A percentile compares a stretch with the other conserved stretches of the same genome.
phyloP scores from a whole-genome alignment of 345 rosid genomes.

The Iberis pinnata region DNA sequence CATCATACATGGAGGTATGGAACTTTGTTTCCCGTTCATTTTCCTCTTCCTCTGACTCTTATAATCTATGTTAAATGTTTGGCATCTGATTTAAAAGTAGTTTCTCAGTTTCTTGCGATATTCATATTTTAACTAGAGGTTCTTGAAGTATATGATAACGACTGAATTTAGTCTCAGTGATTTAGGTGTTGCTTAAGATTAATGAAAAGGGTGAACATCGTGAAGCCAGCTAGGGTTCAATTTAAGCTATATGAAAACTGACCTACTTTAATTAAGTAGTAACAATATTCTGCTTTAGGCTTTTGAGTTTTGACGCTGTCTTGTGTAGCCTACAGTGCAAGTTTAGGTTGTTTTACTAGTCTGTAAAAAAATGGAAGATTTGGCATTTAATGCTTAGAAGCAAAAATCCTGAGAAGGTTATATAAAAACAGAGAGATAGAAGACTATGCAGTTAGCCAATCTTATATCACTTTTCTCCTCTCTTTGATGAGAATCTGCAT shows the following conservation, averaged over 20 bases:
- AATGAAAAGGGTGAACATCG: not conserved
- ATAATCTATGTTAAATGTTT: conserved; percentile 15
- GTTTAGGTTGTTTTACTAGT: conserved; percentile 14
- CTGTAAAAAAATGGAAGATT: conserved; percentile 15
- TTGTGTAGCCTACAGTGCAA: conserved; percentile 8
- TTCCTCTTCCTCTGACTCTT: conserved; percentile 11
- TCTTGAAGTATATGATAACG: conserved; percentile 13
- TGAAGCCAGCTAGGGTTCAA: conserved; percentile 12
- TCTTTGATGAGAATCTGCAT: too few relatives aligned
- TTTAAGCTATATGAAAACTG: conserved; percentile 10
- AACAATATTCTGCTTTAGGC: conserved; percentile 9
- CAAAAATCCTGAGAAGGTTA: conserved; percentile 6
- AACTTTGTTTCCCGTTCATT: conserved; percentile 23
- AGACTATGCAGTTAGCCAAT: conserved; percentile 7
- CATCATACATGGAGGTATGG: conserved; percentile 89
- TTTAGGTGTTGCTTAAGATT: conserved; percentile 1
- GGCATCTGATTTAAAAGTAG: conserved; percentile 20
- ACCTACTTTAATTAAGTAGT: too few relatives aligned
- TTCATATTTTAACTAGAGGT: not conserved
- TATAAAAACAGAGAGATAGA: conserved; percentile 1
- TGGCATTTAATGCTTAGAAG: conserved; percentile 16
- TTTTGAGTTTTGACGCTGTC: conserved; percentile 5
- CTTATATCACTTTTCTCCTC: too few relatives aligned
- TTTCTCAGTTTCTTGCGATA: not conserved
- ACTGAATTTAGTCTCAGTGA: not conserved